phyloP scores from a whole-genome alignment of 2,329 filamentous ascomycete genomes.

The Calonectria pauciramosa region DNA sequence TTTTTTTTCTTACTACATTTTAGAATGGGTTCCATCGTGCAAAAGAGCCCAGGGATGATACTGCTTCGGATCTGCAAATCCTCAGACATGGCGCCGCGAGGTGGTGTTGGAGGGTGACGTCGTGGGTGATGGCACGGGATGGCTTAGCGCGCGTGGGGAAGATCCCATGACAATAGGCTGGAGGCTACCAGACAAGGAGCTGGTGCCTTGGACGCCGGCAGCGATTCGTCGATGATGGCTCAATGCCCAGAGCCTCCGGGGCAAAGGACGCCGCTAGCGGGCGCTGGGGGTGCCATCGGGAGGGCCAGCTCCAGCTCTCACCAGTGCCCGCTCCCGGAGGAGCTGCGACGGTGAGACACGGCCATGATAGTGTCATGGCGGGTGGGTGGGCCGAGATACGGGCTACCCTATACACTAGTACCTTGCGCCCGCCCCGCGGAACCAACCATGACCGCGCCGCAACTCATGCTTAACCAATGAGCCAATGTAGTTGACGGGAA shows the following conservation, averaged over 20 bases:
- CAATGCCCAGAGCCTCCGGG: neutral
- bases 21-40: neutral
- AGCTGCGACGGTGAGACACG: neutral
- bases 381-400: neutral
- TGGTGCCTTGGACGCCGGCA: neutral
- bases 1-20: neutral
- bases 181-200: neutral
- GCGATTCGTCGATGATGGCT: neutral
- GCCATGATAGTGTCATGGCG: neutral
- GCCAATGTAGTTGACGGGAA: neutral
- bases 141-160: neutral
- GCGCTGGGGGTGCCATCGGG: neutral
- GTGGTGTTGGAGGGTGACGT: constrained; percentile 10
- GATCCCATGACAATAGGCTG: neutral
- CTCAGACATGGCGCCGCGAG: neutral
- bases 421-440: neutral
- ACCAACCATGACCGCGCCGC: neutral
- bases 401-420: constrained; percentile 4
- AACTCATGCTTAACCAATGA: neutral
- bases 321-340: neutral
- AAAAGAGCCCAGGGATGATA: constrained; percentile 5
- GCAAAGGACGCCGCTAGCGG: neutral
- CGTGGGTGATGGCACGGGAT: neutral
- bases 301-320: neutral
- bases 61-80: neutral